phyloP scores from a whole-genome alignment of 805 yeast species.

The Yueomyces sp. region DNA sequence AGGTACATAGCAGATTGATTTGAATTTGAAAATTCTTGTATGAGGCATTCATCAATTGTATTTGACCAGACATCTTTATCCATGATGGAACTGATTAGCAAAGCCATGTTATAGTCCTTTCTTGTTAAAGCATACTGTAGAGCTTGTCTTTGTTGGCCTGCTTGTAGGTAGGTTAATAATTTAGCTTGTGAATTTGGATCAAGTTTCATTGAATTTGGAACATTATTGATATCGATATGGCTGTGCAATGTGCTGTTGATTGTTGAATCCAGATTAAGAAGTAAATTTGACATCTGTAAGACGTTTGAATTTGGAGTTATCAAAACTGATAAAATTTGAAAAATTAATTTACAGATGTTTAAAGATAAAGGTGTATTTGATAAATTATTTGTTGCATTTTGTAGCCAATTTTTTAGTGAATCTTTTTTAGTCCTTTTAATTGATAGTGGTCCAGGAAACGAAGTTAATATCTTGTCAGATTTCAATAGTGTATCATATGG shows the following conservation, averaged over 20 bases:
- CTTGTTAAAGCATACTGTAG: slow-evolving; percentile 45
- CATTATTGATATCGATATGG: neutral
- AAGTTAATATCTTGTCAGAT: slow-evolving; percentile 10
- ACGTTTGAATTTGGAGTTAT: neutral
- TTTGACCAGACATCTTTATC: slow-evolving; percentile 49
- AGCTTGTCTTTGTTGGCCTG: slow-evolving; percentile 59
- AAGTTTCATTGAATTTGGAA: slow-evolving; percentile 15
- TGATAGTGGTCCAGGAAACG: slow-evolving; percentile 40
- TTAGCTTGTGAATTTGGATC: slow-evolving; percentile 21
- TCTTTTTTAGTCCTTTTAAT: slow-evolving; percentile 42
- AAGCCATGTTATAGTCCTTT: slow-evolving; percentile 66
- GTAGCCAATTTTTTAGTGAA: slow-evolving; percentile 58
- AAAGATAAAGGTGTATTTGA: neutral
- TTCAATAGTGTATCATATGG: no score
- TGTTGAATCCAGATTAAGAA: neutral
- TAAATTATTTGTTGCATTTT: slow-evolving; percentile 9
- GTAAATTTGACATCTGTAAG: neutral
- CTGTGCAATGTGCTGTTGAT: neutral
- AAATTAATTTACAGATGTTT: neutral
- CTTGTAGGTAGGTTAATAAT: slow-evolving; percentile 30
- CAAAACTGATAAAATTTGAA: neutral
- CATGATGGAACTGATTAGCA: slow-evolving; percentile 46
- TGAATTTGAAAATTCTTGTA: slow-evolving; percentile 30
- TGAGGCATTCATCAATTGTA: slow-evolving; percentile 45
- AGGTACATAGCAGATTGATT: slow-evolving; percentile 21